A percentile compares a stretch with the other conserved stretches of the same genome.
These are phyloP conservation scores for Cercospora sp. DNA, from an alignment of 2,329 filamentous ascomycete species.

Conservation along the genomic window DNA sequence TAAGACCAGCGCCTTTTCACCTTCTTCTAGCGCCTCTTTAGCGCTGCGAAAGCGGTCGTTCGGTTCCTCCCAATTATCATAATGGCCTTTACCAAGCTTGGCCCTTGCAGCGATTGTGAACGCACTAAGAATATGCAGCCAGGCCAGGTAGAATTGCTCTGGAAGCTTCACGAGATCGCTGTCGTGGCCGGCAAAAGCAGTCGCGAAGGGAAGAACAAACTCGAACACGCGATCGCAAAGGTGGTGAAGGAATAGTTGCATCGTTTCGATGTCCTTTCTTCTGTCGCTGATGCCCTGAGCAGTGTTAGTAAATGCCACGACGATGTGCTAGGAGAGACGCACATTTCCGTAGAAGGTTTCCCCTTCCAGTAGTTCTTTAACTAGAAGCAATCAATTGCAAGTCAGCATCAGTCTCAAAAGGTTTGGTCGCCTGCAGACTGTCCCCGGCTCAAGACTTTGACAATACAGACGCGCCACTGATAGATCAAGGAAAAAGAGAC, in stretches of 20 bases:
- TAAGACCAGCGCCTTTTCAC: slow-evolving; percentile 6
- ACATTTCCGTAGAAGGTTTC: slow-evolving; percentile 8
- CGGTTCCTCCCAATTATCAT: neutral
- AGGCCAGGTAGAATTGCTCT: slow-evolving; percentile 16
- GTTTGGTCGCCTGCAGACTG: no score
- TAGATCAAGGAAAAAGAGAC: neutral
- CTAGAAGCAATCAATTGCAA: neutral
- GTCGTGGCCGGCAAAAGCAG: slow-evolving; percentile 8
- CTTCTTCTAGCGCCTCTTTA: slow-evolving; percentile 1
- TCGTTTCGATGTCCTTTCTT: neutral
- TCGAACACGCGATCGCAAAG: slow-evolving; percentile 11
- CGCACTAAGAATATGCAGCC: slow-evolving; percentile 16
- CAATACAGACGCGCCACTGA: neutral
- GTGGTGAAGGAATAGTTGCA: neutral
- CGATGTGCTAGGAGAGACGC: neutral
- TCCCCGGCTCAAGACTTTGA: neutral
- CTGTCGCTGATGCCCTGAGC: neutral
- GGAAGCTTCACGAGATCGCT: neutral
- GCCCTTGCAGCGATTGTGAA: slow-evolving; percentile 11
- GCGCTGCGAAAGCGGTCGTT: neutral
- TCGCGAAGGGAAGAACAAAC: slow-evolving; percentile 7
- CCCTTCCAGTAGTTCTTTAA: slow-evolving; percentile 5
- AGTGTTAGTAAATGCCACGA: neutral
- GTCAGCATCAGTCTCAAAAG: neutral
- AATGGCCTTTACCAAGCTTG: neutral